These are phyloP conservation scores for Macrophomina pseudophaseolina DNA, from an alignment of 2,329 filamentous ascomycete genomes.

Conservation along the genomic window DNA sequence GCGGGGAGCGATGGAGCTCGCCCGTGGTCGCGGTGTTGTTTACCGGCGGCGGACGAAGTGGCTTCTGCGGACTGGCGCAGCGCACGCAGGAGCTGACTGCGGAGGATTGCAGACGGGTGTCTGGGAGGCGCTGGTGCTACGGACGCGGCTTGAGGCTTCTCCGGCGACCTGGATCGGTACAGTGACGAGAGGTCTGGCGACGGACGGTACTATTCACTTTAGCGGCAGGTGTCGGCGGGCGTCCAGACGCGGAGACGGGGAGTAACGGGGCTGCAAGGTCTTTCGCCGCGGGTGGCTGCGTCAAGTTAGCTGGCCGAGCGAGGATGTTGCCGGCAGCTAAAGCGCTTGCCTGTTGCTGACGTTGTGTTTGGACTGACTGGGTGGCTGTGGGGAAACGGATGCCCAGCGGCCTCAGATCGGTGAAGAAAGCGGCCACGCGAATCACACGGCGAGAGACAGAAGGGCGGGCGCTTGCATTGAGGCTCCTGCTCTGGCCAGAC, in stretches of 20 bases:
- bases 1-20: slow-evolving; percentile 19
- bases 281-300: slow-evolving; percentile 12
- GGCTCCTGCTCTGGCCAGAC: slow-evolving; percentile 2
- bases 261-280: neutral
- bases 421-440: slow-evolving; percentile 11
- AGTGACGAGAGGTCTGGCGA: slow-evolving; percentile 4
- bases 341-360: slow-evolving; percentile 10
- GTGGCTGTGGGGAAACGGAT: slow-evolving; percentile 6
- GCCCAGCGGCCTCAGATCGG: slow-evolving; percentile 6
- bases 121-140: neutral
- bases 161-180: neutral
- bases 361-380: slow-evolving; percentile 7
- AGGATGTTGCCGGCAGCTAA: slow-evolving; percentile 1
- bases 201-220: neutral
- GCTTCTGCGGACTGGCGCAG: neutral
- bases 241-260: neutral
- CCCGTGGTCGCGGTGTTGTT: slow-evolving; percentile 11
- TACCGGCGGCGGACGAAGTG: slow-evolving; percentile 3
- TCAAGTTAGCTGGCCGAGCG: neutral
- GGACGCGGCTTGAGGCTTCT: slow-evolving; percentile 4
- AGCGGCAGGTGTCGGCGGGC: neutral
- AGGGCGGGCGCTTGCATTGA: slow-evolving; percentile 21
- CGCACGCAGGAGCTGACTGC: slow-evolving; percentile 11
- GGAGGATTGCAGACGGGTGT: neutral
- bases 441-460: slow-evolving; percentile 3